These are phyloP conservation scores for Microsporum canis DNA, from an alignment of 2,329 filamentous ascomycete genomes.

Conservation along the genomic window DNA sequence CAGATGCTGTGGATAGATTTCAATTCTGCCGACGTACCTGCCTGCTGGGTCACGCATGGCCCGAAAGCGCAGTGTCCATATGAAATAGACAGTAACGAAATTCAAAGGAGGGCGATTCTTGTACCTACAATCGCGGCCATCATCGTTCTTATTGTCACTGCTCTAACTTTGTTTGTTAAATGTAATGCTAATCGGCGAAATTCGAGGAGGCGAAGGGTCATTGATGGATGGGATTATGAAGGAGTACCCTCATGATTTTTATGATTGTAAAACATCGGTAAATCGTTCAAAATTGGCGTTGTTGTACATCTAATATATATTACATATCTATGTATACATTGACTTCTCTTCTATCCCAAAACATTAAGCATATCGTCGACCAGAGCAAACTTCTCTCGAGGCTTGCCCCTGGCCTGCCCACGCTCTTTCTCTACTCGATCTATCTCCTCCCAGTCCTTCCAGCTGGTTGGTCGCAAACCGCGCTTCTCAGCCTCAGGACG, in stretches of 20 bases:
- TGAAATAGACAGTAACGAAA: slow-evolving; percentile 30
- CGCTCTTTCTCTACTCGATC: slow-evolving; percentile 62
- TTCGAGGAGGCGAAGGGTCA: slow-evolving; percentile 40
- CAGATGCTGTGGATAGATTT: slow-evolving; percentile 47
- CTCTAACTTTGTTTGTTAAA: slow-evolving; percentile 52
- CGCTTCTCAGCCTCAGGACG: slow-evolving; percentile 46
- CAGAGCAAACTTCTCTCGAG: slow-evolving; percentile 56
- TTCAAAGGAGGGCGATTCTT: slow-evolving; percentile 41
- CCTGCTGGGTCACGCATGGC: slow-evolving; percentile 52
- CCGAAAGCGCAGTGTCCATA: slow-evolving; percentile 50
- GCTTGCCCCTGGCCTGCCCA: slow-evolving; percentile 59
- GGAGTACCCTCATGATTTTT: slow-evolving; percentile 45
- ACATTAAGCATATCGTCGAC: slow-evolving; percentile 48
- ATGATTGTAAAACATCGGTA: background rate
- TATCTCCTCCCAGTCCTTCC: slow-evolving; percentile 79
- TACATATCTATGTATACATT: background rate
- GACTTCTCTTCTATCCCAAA: slow-evolving; percentile 16
- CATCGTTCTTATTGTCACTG: slow-evolving; percentile 50
- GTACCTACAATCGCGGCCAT: slow-evolving; percentile 53
- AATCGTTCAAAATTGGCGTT: background rate
- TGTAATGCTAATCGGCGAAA: slow-evolving; percentile 50
- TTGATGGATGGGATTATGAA: slow-evolving; percentile 54
- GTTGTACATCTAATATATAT: background rate
- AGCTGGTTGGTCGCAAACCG: slow-evolving; percentile 56
- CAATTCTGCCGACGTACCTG: slow-evolving; percentile 45